Base-by-base conservation (phyloP, 495 filamentous ascomycete genomes). In the Neurospora sp. region DNA sequence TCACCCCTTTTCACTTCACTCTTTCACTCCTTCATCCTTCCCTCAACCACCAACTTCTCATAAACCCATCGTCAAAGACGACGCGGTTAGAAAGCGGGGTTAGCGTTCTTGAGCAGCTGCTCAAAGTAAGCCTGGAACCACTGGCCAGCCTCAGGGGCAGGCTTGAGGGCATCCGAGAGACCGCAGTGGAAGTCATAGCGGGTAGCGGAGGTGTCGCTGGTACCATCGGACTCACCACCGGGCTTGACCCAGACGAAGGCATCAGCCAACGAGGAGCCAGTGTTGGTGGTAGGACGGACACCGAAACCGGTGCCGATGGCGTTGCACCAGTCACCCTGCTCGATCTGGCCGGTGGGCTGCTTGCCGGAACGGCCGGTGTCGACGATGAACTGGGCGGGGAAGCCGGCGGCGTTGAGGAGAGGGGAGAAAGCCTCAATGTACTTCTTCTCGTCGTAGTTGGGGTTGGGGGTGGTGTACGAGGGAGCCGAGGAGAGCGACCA, bases 171-270 rank as follows among this genome's bases (percentile, higher is more conserved):
- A 74, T 88, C 91, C 49, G 83, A 78, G 72, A 85, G 84, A 71
- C 91, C 91, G 77, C 93, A 94, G 86, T 88, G 87, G 41, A 80
- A 83, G 82, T 96, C 93, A 80, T 93, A 96, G 41, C 92, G 87
- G 70, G 82, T 75, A 7, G 92, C 85, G 42, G 82, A 78, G 27
- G 82, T 86, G 79, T 94, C 84, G 72, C 87, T 90, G 72, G 92
- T 94, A 77, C 93, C 92, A 80, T 94, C 93, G 72, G 87, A 90
- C 82, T 95, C 92, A 75, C 92, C 93, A 78, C 93, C 93, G 72
- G 92, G 92, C 88, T 94, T 94, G 77, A 92, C 83, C 93, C 92
- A 94, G 82, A 93, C 91, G 83, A 94, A 93, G 70, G 92, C 90
- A 81, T 94, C 92, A 46, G 86, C 83, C n/a, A 91, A 82, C 10